Evolutionary conservation across 192 early-diverging fungal genomes (phyloP).

Genomic region (Umbelopsis isabellina): DNA sequence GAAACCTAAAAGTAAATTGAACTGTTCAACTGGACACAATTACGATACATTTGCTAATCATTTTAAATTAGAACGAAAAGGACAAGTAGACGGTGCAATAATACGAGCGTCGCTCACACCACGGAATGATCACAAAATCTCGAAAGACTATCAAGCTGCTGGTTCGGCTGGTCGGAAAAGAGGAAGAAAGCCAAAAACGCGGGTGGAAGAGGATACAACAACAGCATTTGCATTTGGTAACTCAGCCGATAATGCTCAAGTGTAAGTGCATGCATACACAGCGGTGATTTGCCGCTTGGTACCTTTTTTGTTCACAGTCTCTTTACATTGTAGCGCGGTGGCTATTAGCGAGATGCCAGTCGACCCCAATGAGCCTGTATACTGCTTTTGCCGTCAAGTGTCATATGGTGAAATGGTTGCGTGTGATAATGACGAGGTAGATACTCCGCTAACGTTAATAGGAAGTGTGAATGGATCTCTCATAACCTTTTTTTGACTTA

Average conservation of each 20-base stretch:
- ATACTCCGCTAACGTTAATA: constrained; percentile 26
- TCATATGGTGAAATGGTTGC: constrained; percentile 93
- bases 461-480: neutral
- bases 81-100: neutral
- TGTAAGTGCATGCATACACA: constrained; percentile 21
- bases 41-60: neutral
- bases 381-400: constrained; percentile 85
- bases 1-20: neutral
- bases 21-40: neutral
- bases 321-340: constrained; percentile 23
- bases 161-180: neutral
- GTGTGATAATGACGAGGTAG: constrained; percentile 70
- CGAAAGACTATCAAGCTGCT: neutral
- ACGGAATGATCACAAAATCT: constrained; percentile 14
- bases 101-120: constrained; percentile 3
- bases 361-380: constrained; percentile 88
- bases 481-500: neutral
- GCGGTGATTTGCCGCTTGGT: neutral
- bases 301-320: neutral
- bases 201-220: neutral
- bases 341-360: constrained; percentile 50
- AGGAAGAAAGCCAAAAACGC: constrained; percentile 22
- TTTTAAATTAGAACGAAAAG: neutral
- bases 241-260: constrained; percentile 34
- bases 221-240: neutral